A percentile compares a stretch with the other conserved stretches of the same genome.
Evolutionary conservation across 345 rosid genomes (phyloP).

Genomic region (Laguncularia racemosa): DNA sequence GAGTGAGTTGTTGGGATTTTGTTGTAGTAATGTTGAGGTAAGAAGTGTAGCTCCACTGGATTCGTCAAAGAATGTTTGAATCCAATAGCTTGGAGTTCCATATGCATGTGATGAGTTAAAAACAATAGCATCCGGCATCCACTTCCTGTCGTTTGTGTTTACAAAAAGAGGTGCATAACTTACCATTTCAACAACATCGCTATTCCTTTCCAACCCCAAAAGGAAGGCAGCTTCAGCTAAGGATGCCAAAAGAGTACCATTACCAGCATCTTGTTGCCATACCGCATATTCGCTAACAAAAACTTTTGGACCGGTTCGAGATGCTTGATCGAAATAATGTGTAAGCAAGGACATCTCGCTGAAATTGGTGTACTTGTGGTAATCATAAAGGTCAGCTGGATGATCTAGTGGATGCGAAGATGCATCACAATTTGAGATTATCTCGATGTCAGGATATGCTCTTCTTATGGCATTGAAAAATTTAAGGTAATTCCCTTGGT

Average conservation of each 20-base stretch:
- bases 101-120: conserved; percentile 59
- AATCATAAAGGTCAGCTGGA: conserved; percentile 87
- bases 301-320: conserved; percentile 91
- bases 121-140: conserved; percentile 96
- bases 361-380: conserved; percentile 84
- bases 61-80: conserved; percentile 62
- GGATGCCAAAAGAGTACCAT: conserved; percentile 81
- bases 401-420: conserved; percentile 68
- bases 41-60: conserved; percentile 83
- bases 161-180: conserved; percentile 97
- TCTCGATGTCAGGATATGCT: conserved; percentile 78
- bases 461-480: conserved; percentile 69
- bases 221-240: conserved; percentile 93
- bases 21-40: conserved; percentile 31
- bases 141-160: conserved; percentile 71
- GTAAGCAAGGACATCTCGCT: conserved; percentile 51
- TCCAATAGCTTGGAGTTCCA: conserved; percentile 99
- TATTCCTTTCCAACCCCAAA: conserved; percentile 89
- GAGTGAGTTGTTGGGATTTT: conserved; percentile 37
- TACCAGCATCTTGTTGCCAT: conserved; percentile 78
- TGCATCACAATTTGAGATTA: conserved; percentile 92
- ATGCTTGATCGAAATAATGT: conserved; percentile 52
- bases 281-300: conserved; percentile 98
- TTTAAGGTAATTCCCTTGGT: conserved; percentile 85
- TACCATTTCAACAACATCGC: conserved; percentile 89